Conservation (phyloP, 805 yeast species). For the Myxozyma nipponensis region DNA sequence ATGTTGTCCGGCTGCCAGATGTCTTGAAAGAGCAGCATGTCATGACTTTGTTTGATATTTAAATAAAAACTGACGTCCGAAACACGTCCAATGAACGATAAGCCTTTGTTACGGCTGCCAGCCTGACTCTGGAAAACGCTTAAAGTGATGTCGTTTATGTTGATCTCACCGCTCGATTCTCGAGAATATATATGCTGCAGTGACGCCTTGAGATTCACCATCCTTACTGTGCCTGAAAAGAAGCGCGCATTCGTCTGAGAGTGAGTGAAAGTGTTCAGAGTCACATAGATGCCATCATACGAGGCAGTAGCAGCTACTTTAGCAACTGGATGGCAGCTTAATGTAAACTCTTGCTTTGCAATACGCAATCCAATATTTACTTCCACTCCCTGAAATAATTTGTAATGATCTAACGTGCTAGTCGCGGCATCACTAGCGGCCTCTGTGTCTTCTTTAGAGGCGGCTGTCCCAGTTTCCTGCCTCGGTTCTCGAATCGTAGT, state of each 20-base stretch:
- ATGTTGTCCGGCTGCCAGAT: slow-evolving; percentile 65
- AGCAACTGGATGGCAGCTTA: slow-evolving; percentile 93
- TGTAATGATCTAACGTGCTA: slow-evolving; percentile 17
- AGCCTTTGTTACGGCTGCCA: slow-evolving; percentile 5
- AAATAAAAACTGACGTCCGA: slow-evolving; percentile 58
- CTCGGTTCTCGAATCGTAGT: slow-evolving; percentile 41
- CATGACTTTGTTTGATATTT: slow-evolving; percentile 82
- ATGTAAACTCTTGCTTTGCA: slow-evolving; percentile 66
- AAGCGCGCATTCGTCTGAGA: slow-evolving; percentile 36
- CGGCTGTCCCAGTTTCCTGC: neutral
- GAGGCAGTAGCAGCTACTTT: slow-evolving; percentile 84
- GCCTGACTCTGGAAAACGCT: slow-evolving; percentile 17
- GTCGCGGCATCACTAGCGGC: neutral
- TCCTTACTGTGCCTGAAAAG: slow-evolving; percentile 45
- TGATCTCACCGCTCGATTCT: slow-evolving; percentile 74
- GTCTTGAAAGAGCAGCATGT: slow-evolving; percentile 73
- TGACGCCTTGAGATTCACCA: slow-evolving; percentile 61
- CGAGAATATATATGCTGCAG: slow-evolving; percentile 88
- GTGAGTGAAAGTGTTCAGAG: slow-evolving; percentile 48
- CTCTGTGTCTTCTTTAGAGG: neutral
- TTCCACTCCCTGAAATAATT: slow-evolving; percentile 52
- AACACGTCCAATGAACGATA: slow-evolving; percentile 45
- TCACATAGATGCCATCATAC: slow-evolving; percentile 60
- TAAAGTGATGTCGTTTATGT: slow-evolving; percentile 44
- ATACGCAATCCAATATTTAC: slow-evolving; percentile 59